A percentile compares a stretch with the other conserved stretches of the same genome.
phyloP scores from a whole-genome alignment of 306 rosid species.

The Vicia villosa region DNA sequence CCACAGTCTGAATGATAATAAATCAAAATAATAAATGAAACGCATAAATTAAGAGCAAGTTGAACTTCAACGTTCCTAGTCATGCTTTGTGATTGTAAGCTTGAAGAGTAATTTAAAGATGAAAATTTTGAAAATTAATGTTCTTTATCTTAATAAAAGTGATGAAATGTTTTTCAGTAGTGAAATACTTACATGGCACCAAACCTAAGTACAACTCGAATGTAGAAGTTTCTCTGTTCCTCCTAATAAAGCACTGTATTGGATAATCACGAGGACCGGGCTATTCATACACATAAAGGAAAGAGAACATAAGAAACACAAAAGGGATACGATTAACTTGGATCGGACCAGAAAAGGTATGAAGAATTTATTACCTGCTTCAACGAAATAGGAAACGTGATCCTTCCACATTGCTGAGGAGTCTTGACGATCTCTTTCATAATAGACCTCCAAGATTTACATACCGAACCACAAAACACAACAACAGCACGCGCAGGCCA shows the following conservation, averaged over 20 bases:
- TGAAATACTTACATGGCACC: slow-evolving; percentile 61
- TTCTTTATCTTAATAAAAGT: background rate
- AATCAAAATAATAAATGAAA: too few species aligned
- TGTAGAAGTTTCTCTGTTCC: slow-evolving; percentile 68
- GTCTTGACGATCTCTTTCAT: slow-evolving; percentile 61
- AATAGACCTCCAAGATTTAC: slow-evolving; percentile 73
- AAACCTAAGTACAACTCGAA: slow-evolving; percentile 59
- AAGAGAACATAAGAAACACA: slow-evolving; percentile 10
- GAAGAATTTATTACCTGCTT: slow-evolving; percentile 56
- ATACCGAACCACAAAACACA: slow-evolving; percentile 72
- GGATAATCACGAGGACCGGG: slow-evolving; percentile 79
- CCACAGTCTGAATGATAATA: background rate
- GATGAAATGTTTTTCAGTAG: slow-evolving; percentile 8
- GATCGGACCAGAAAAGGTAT: slow-evolving; percentile 1
- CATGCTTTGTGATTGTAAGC: background rate
- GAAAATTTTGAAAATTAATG: background rate
- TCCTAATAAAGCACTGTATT: slow-evolving; percentile 73
- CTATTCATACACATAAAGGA: slow-evolving; percentile 44
- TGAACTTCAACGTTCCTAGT: slow-evolving; percentile 9
- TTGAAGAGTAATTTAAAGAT: background rate
- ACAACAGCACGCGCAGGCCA: slow-evolving; percentile 72
- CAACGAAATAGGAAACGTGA: slow-evolving; percentile 83
- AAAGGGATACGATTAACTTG: background rate
- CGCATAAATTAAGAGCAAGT: slow-evolving; percentile 5
- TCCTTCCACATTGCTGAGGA: slow-evolving; percentile 82